phyloP scores from a whole-genome alignment of 2,329 filamentous ascomycete genomes.

The Neopestalotiopsis sp. region DNA sequence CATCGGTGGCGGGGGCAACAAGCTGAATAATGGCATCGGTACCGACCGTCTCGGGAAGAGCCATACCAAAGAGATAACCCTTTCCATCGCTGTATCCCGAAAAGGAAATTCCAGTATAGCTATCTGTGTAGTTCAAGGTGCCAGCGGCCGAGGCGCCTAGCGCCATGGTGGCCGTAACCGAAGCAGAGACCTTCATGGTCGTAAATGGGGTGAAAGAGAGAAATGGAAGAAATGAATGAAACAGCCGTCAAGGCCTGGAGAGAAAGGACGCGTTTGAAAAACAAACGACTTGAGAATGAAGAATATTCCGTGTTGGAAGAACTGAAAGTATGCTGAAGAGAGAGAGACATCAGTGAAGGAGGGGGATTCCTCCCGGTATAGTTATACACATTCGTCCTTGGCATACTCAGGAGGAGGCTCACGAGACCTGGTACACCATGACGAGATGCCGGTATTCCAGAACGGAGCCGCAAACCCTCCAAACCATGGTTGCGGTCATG shows the following conservation, averaged over 20 bases:
- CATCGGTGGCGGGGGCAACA: constrained; percentile 45
- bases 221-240: constrained; percentile 20
- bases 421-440: not conserved
- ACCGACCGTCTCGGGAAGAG: constrained; percentile 50
- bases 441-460: constrained; percentile 6
- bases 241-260: constrained; percentile 20
- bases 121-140: constrained; percentile 41
- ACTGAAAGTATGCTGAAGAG: constrained; percentile 5
- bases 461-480: not conserved
- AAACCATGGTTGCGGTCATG: not conserved
- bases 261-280: constrained; percentile 20
- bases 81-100: constrained; percentile 38
- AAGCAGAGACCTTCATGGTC: constrained; percentile 27
- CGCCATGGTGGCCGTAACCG: constrained; percentile 28
- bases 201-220: constrained; percentile 19
- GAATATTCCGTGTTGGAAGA: constrained; percentile 2
- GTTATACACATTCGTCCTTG: not conserved
- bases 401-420: not conserved
- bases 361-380: not conserved
- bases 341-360: not conserved
- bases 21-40: constrained; percentile 62
- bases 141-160: constrained; percentile 24
- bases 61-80: constrained; percentile 54
- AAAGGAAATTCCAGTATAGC: constrained; percentile 51
- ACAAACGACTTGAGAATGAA: constrained; percentile 21